Conservation (phyloP, 495 filamentous ascomycete species). For the Neurospora sp. region DNA sequence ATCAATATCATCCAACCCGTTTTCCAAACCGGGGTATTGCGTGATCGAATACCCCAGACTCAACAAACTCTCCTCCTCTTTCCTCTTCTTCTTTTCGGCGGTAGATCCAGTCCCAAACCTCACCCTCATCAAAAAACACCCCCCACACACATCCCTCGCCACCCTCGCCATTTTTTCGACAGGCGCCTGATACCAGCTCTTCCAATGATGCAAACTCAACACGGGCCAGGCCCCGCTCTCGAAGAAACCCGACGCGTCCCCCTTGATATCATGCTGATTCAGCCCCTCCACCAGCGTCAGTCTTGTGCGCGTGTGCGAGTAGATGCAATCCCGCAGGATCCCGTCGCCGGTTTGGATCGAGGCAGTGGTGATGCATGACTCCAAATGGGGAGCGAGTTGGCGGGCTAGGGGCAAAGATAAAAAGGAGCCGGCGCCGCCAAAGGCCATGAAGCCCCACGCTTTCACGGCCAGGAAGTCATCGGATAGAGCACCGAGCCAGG, state of each 20-base stretch:
- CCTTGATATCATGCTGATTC: constrained; percentile 52
- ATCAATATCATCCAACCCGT: constrained; percentile 37
- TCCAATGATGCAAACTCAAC: constrained; percentile 58
- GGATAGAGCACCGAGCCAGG: constrained; percentile 54
- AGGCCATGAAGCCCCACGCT: constrained; percentile 54
- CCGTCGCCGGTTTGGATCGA: constrained; percentile 47
- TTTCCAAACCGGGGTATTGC: constrained; percentile 37
- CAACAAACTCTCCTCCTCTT: constrained; percentile 31
- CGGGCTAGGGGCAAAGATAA: constrained; percentile 45
- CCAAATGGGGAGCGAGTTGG: constrained; percentile 41
- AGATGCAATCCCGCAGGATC: constrained; percentile 53
- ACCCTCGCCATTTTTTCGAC: constrained; percentile 50
- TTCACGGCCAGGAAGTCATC: constrained; percentile 52
- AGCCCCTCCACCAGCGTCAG: constrained; percentile 50
- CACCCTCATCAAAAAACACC: constrained; percentile 54
- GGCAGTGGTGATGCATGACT: constrained; percentile 43
- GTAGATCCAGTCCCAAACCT: constrained; percentile 34
- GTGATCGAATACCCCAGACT: constrained; percentile 55
- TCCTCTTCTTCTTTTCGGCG: constrained; percentile 16
- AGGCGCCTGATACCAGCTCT: constrained; percentile 39
- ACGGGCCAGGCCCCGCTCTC: constrained; percentile 45
- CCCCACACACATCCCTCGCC: constrained; percentile 40
- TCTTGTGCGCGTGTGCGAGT: constrained; percentile 42
- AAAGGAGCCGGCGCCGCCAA: constrained; percentile 61
- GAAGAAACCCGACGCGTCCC: constrained; percentile 52